Percentiles rank a stretch among this genome's conserved stretches.
phyloP scores from a whole-genome alignment of 805 yeast genomes.

The Ogataea nitratoaversa region DNA sequence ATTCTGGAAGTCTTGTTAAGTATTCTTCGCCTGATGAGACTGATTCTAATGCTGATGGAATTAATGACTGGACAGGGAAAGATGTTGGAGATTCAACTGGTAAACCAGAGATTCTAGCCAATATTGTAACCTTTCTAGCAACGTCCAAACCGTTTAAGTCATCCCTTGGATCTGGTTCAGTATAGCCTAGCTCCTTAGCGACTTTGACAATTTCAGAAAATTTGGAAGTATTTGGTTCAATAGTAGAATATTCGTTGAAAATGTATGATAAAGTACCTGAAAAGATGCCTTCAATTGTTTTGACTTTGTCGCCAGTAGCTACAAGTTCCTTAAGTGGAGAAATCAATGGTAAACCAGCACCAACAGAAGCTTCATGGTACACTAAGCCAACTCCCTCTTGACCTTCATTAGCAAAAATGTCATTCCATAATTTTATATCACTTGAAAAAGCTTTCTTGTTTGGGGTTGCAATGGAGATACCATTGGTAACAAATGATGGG shows the following conservation, averaged over 20 bases:
- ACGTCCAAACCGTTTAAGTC: conserved; percentile 97
- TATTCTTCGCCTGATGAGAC: conserved; percentile 73
- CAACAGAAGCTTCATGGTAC: conserved; percentile 97
- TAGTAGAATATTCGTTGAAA: conserved; percentile 86
- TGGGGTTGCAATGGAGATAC: conserved; percentile 95
- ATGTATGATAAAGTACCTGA: conserved; percentile 95
- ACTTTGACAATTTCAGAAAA: conserved; percentile 86
- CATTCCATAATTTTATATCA: conserved; percentile 69
- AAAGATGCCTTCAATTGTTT: conserved; percentile 90
- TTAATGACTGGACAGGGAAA: conserved; percentile 90
- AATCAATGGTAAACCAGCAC: conserved; percentile 96
- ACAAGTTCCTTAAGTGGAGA: conserved; percentile 85
- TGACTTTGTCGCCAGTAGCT: conserved; percentile 88
- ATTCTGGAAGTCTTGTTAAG: conserved; percentile 73
- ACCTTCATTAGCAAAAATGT: conserved; percentile 55
- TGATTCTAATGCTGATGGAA: conserved; percentile 80
- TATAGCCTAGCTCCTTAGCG: conserved; percentile 90
- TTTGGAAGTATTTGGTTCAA: conserved; percentile 54
- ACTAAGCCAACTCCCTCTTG: conserved; percentile 66
- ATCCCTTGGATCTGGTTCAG: conserved; percentile 99
- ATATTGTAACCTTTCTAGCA: conserved; percentile 95
- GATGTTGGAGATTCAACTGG: conserved; percentile 82
- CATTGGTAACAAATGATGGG: conserved; percentile 66
- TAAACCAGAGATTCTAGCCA: conserved; percentile 89
- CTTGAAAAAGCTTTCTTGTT: conserved; percentile 96